These are phyloP conservation scores for Stephania cephalantha DNA, from an alignment of 164 flowering plant species.

Conservation along the genomic window DNA sequence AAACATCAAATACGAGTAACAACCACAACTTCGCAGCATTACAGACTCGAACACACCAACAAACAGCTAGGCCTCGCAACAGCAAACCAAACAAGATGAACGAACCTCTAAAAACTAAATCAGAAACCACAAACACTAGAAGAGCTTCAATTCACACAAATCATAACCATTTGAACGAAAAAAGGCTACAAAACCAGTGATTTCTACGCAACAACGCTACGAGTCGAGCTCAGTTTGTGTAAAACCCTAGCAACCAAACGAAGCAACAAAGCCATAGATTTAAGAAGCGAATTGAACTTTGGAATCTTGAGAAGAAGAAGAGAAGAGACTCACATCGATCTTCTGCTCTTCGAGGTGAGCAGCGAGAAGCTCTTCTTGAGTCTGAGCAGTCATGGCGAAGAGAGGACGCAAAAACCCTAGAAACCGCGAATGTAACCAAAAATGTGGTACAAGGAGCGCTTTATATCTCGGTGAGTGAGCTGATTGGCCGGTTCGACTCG, in stretches of 20 bases:
- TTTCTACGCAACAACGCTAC: too few species aligned
- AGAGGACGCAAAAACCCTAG: conserved; percentile 5
- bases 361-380: conserved; percentile 61
- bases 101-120: not conserved
- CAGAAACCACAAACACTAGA: not conserved
- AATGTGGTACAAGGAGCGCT: not conserved
- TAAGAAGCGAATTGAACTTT: not conserved
- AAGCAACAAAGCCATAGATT: not conserved
- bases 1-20: not conserved
- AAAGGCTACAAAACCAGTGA: too few species aligned
- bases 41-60: not conserved
- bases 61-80: too few species aligned
- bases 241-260: not conserved
- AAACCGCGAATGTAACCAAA: not conserved
- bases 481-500: too few species aligned
- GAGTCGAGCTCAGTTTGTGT: not conserved
- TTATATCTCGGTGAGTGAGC: not conserved
- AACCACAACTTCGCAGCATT: not conserved
- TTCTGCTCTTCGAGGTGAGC: conserved; percentile 53
- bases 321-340: conserved; percentile 35
- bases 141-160: not conserved
- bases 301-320: not conserved
- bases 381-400: conserved; percentile 46
- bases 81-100: not conserved
- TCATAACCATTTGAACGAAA: not conserved